phyloP scores from a whole-genome alignment of 2,329 filamentous ascomycete species.

The Ilyonectria robusta region DNA sequence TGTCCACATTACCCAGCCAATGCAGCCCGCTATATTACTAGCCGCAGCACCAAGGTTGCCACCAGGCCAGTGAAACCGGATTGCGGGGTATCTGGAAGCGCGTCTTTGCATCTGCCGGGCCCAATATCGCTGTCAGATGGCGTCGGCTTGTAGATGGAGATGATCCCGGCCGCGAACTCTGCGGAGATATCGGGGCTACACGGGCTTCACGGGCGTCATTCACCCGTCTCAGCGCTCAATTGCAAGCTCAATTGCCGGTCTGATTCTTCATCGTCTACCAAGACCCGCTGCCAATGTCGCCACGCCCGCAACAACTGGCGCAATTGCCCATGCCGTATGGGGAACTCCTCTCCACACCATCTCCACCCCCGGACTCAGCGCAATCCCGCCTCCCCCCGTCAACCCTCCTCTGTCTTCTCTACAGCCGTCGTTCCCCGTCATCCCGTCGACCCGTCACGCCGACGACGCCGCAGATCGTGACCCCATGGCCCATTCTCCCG shows the following conservation, averaged over 20 bases:
- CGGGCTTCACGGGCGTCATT: background rate
- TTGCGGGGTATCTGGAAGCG: background rate
- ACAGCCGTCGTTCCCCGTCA: constrained; percentile 24
- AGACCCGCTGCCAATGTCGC: background rate
- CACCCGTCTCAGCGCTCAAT: background rate
- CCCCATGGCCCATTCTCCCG: constrained; percentile 1
- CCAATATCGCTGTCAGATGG: background rate
- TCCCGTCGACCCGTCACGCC: background rate
- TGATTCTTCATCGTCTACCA: background rate
- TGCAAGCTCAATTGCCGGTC: background rate
- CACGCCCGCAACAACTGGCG: background rate
- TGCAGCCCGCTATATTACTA: background rate
- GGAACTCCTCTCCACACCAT: background rate
- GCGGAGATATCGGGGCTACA: background rate
- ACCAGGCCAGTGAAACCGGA: background rate
- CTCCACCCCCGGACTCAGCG: background rate
- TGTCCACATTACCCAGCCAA: background rate
- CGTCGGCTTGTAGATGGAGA: background rate
- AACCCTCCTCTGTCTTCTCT: background rate
- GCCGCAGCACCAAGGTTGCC: background rate
- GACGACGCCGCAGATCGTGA: background rate
- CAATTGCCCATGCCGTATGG: background rate
- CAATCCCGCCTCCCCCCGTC: constrained; percentile 26
- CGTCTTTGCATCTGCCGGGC: background rate
- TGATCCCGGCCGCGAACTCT: background rate